phyloP scores from a whole-genome alignment of 805 yeast genomes.

The Scheffersomyces spartinae region DNA sequence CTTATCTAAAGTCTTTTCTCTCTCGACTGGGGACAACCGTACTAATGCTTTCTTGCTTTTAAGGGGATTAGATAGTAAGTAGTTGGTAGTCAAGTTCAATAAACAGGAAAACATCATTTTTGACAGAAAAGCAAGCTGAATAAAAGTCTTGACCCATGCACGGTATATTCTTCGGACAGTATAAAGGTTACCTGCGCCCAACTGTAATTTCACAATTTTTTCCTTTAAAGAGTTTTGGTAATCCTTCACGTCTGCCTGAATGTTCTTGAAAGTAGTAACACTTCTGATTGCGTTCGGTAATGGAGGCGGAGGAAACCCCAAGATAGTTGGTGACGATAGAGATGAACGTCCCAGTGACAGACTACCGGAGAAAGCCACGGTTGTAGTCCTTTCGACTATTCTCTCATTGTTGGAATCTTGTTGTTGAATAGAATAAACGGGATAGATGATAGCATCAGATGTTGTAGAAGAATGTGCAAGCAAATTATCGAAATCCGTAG shows the following conservation, averaged over 20 bases:
- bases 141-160: conserved; percentile 21
- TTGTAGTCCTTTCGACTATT: background rate
- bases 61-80: conserved; percentile 19
- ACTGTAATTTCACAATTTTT: background rate
- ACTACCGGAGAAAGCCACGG: too few relatives aligned
- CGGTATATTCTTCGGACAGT: conserved; percentile 20
- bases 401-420: background rate
- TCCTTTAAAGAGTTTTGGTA: background rate
- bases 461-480: conserved; percentile 10
- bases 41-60: conserved; percentile 2
- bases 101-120: conserved; percentile 24
- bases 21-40: conserved; percentile 4
- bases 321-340: too few relatives aligned
- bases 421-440: conserved; percentile 17
- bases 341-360: too few relatives aligned
- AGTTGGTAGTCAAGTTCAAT: conserved; percentile 27
- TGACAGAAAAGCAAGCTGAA: conserved; percentile 12
- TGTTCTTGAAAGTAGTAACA: background rate
- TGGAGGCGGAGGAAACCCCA: too few relatives aligned
- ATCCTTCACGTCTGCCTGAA: background rate
- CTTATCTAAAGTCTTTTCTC: conserved; percentile 11
- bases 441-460: conserved; percentile 23
- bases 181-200: conserved; percentile 4
- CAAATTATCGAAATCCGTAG: conserved; percentile 23
- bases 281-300: background rate